These are phyloP conservation scores for Pestalotiopsis fici DNA, from an alignment of 2,329 filamentous ascomycete genomes.

Conservation along the genomic window DNA sequence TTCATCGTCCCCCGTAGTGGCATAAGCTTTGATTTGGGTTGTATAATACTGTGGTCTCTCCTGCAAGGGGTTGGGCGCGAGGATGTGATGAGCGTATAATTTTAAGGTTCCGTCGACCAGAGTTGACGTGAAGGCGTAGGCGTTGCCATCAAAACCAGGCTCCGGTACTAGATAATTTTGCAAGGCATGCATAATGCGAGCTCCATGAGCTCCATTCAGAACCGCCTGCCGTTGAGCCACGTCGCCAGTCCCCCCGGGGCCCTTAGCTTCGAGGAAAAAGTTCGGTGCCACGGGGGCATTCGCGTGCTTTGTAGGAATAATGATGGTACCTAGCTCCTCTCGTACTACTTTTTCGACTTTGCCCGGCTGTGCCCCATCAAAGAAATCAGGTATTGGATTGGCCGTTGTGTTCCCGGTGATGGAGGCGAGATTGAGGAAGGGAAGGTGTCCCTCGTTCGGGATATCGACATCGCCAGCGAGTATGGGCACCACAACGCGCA, in stretches of 20 bases:
- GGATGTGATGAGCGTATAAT: constrained; percentile 6
- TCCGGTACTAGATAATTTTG: constrained; percentile 26
- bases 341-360: background rate
- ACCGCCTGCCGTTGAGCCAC: constrained; percentile 26
- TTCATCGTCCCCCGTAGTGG: background rate
- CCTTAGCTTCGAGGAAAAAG: constrained; percentile 11
- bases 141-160: background rate
- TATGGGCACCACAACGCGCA: constrained; percentile 11
- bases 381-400: constrained; percentile 9
- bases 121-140: background rate
- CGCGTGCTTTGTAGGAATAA: constrained; percentile 16
- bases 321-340: constrained; percentile 13
- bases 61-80: background rate
- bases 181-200: constrained; percentile 29
- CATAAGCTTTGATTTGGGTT: constrained; percentile 2
- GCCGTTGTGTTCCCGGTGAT: constrained; percentile 5
- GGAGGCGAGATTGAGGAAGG: constrained; percentile 13
- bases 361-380: constrained; percentile 1
- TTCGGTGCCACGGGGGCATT: constrained; percentile 16
- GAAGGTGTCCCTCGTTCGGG: constrained; percentile 12
- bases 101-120: background rate
- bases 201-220: constrained; percentile 30
- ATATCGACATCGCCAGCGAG: constrained; percentile 11
- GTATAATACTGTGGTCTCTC: constrained; percentile 1
- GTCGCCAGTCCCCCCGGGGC: constrained; percentile 21